Base-by-base conservation (phyloP, 2,329 filamentous ascomycete genomes). In the Sphaceloma murrayae region DNA sequence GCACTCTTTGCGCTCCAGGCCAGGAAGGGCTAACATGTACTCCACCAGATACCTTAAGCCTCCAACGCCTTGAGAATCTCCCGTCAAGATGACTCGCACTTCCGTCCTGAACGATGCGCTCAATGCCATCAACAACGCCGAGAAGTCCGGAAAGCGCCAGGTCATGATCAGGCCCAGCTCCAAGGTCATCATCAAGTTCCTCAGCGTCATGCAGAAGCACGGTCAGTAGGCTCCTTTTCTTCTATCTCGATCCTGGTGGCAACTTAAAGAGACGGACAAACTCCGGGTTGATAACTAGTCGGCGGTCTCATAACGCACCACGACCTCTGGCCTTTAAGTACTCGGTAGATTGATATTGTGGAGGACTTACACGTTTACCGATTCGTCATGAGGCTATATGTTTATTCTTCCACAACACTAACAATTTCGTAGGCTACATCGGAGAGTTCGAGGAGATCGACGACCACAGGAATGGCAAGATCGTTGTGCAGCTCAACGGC, bases 261-360 rank as follows among this genome's bases (percentile, higher is more conserved):
- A 17, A 49, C 46, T 43, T 16, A 9, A 33, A 40, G 43, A 27
- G 32, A 18, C 22, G 45, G 34, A 32, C 34, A 33, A 13, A 48
- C 40, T 19, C 91, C 91, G 89, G 88, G 82, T 83, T 95, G 86
- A 96, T 96, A 96, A 96, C 91, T 98, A 94, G 89, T 85, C 82
- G 81, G 86, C 78, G 79, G 81, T 89, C 81, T 82, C 78, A 77
- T 67, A 64, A 58, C 52, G 47, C 60, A 75, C 66, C 70, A 95
- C 87, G 85, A 82, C 80, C 76, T 82, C 80, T 86, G 89, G 86
- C 88, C 86, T 98, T 96, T 98, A 96, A 96, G 80, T 93, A 80
- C 79, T 86, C 89, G 91, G 93, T 84, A 98, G 71, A 98, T 91
- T 67, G 72, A 84, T 54, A 54, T 67, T 67, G 78, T 81, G 81